phyloP scores from a whole-genome alignment of 495 filamentous ascomycete genomes.

The Aspergillus cavernicola region DNA sequence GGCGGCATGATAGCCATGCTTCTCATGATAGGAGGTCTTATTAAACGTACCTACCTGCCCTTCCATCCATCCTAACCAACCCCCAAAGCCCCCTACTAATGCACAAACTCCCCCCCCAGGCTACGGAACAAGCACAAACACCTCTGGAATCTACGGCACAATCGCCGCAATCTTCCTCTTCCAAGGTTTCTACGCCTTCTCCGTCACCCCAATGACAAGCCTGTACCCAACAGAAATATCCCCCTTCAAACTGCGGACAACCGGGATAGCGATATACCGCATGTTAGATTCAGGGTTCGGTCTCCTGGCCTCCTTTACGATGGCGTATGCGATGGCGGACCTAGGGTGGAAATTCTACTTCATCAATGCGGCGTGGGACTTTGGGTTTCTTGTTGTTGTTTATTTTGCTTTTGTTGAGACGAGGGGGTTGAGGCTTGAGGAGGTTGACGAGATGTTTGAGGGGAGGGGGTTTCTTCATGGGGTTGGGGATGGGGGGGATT shows the following conservation, averaged over 20 bases:
- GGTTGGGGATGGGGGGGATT: not conserved
- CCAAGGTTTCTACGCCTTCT: conserved; percentile 1
- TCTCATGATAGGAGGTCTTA: not conserved
- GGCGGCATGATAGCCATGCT: not conserved
- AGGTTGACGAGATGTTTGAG: not conserved
- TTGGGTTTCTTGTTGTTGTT: not conserved
- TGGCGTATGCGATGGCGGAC: not conserved
- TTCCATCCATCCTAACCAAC: not conserved
- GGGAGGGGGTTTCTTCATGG: not conserved
- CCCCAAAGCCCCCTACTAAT: too few species aligned
- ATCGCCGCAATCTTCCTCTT: conserved; percentile 2
- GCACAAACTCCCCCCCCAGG: too few species aligned
- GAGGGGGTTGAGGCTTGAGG: not conserved
- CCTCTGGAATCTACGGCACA: not conserved
- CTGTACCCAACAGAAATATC: not conserved
- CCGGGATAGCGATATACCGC: not conserved
- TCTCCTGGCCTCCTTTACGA: not conserved
- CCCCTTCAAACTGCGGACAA: not conserved
- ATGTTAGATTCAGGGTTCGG: not conserved
- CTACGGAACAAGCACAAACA: not conserved
- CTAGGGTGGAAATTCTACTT: not conserved
- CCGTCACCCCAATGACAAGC: not conserved
- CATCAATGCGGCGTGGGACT: not conserved
- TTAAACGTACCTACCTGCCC: not conserved
- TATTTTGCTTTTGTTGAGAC: not conserved